Conservation (phyloP, 2,329 filamentous ascomycete genomes). For the Cordyceps cateniannulata region DNA sequence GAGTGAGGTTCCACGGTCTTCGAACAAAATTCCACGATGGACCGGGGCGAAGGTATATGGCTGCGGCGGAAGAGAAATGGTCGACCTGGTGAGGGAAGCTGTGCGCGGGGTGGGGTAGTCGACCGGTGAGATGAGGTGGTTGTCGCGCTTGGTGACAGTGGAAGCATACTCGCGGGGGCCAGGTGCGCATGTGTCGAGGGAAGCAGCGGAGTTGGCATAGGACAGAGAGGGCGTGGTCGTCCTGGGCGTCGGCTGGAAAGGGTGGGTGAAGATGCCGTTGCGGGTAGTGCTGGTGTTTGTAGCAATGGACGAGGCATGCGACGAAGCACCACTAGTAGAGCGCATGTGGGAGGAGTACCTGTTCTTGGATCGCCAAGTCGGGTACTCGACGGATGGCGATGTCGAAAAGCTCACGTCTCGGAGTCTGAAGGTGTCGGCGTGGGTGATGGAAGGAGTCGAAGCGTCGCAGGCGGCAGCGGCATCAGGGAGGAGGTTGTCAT, state of each 20-base stretch:
- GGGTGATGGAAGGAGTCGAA: slow-evolving; percentile 15
- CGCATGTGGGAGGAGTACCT: slow-evolving; percentile 47
- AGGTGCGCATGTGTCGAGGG: slow-evolving; percentile 35
- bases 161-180: slow-evolving; percentile 46
- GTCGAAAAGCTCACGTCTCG: slow-evolving; percentile 43
- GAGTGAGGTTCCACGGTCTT: slow-evolving; percentile 11
- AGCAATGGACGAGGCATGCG: slow-evolving; percentile 50
- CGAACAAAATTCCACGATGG: slow-evolving; percentile 12
- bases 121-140: slow-evolving; percentile 31
- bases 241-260: slow-evolving; percentile 58
- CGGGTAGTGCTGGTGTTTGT: slow-evolving; percentile 44
- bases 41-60: slow-evolving; percentile 14
- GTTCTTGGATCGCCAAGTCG: slow-evolving; percentile 23
- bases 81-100: slow-evolving; percentile 11
- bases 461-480: slow-evolving; percentile 12
- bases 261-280: slow-evolving; percentile 51
- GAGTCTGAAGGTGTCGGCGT: slow-evolving; percentile 15
- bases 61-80: neutral
- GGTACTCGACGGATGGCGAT: slow-evolving; percentile 27
- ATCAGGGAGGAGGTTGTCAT: slow-evolving; percentile 19
- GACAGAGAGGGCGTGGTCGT: slow-evolving; percentile 54
- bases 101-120: slow-evolving; percentile 9
- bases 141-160: slow-evolving; percentile 45
- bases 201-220: slow-evolving; percentile 50
- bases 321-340: slow-evolving; percentile 53